Percentiles rank a stretch among this genome's conserved stretches.
These are phyloP conservation scores for Thalassia testudinum DNA, from an alignment of 116 monocot genomes.

Conservation along the genomic window DNA sequence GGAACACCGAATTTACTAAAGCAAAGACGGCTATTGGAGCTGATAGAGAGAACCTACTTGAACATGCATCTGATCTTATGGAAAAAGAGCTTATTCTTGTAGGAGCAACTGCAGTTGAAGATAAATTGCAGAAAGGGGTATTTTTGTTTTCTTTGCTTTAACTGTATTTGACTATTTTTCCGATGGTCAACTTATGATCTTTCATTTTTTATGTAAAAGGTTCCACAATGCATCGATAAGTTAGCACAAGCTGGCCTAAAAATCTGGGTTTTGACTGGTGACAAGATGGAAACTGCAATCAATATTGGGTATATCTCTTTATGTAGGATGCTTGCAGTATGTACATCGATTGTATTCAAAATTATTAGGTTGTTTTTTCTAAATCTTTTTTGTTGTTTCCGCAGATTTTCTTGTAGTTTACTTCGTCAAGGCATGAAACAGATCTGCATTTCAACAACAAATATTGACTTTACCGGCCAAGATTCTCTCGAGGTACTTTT, in stretches of 20 bases:
- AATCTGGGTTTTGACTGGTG: conserved; percentile 71
- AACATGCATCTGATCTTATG: conserved; percentile 37
- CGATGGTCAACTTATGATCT: neutral
- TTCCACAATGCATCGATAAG: conserved; percentile 65
- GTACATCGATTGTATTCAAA: neutral
- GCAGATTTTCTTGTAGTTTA: conserved; percentile 62
- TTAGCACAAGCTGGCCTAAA: conserved; percentile 70
- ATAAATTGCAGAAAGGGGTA: conserved; percentile 67
- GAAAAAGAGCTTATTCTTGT: conserved; percentile 54
- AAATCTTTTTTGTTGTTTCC: conserved; percentile 2
- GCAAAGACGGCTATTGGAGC: conserved; percentile 49
- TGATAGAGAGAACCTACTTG: conserved; percentile 43
- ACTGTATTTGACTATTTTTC: neutral
- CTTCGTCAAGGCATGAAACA: conserved; percentile 67
- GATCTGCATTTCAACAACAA: conserved; percentile 32
- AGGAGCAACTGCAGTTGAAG: conserved; percentile 63
- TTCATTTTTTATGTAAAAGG: conserved; percentile 14
- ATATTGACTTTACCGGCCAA: conserved; percentile 21
- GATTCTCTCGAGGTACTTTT: conserved; percentile 30
- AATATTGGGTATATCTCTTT: conserved; percentile 46
- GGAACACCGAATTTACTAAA: conserved; percentile 48
- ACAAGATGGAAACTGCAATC: conserved; percentile 82
- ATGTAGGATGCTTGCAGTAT: neutral
- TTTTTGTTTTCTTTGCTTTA: neutral
- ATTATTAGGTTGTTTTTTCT: neutral